These are phyloP conservation scores for Globisporangium okanoganense DNA, from an alignment of 352 stramenopile species.

Conservation along the genomic window DNA sequence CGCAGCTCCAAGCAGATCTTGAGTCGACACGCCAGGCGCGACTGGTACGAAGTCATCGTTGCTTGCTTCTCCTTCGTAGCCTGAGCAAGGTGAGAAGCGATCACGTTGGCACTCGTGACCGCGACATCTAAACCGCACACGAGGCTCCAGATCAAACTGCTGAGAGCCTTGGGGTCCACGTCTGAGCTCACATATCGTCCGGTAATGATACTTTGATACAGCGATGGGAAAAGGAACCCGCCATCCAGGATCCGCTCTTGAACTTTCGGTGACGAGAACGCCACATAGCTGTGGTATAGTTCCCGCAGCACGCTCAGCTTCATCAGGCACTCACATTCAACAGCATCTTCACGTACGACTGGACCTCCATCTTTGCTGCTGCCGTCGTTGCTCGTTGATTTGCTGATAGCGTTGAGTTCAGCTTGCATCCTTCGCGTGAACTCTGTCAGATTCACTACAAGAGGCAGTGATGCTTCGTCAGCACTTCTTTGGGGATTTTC, in stretches of 20 bases:
- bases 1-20: constrained; percentile 42
- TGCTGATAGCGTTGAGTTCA: constrained; percentile 7
- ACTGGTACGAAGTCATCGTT: constrained; percentile 3
- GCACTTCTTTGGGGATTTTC: neutral
- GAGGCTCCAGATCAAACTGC: constrained; percentile 47
- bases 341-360: constrained; percentile 7
- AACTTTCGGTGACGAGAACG: constrained; percentile 25
- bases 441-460: constrained; percentile 34
- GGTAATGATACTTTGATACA: constrained; percentile 15
- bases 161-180: constrained; percentile 15
- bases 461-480: neutral
- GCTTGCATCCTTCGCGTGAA: constrained; percentile 44
- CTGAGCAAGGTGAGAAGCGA: neutral
- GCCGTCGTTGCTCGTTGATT: neutral
- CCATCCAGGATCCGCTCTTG: constrained; percentile 38
- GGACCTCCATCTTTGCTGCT: neutral
- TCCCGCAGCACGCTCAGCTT: constrained; percentile 49
- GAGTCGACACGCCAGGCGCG: constrained; percentile 25
- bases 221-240: constrained; percentile 39
- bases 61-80: neutral
- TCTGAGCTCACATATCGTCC: constrained; percentile 5
- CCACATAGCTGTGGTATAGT: constrained; percentile 41
- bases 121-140: constrained; percentile 42
- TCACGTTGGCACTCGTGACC: constrained; percentile 25
- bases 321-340: constrained; percentile 29